Base-by-base conservation (phyloP, 2,329 filamentous ascomycete species). In the Aureobasidium sp. region DNA sequence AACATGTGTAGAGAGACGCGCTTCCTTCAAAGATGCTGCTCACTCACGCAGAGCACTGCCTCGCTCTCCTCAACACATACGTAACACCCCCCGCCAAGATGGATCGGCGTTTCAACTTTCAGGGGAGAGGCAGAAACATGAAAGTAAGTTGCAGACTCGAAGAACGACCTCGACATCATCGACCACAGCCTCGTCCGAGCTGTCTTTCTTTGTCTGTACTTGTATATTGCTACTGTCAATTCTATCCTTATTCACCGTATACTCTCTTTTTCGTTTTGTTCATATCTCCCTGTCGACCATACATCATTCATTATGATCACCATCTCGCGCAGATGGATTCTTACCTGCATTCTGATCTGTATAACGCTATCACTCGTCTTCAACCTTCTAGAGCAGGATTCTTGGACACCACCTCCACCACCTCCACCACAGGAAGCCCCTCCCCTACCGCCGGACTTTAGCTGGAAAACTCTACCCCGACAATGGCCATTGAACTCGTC, bases 401-500 rank as follows among this genome's bases (percentile, higher is more conserved):
- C 21, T 21, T 47, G 49, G 49, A 49, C 27, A 23, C 46, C 51
- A 17, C 43, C 37, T 46, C 21, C 55, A 21, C 21, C 61, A 55
- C 58, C 46, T 46, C 50, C 31, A 15, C 53, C 33, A 47, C 35
- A 31, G 31, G 42, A 37, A 33, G 29, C 27, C 4, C 33, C 31
- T 29, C 60, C 29, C 10, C 33, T 55, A 21, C 60, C 51, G 19
- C 46, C 53, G 5, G 49, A 55, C 47, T 71, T 72, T 63, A 64
- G 60, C 62, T 73, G 71, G 71, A 65, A 65, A 45, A 63, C 70
- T 49, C 53, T 72, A 4, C 64, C 64, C 15, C 64, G 65, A 40
- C 64, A 64, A 25, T 96, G 89, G 73, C 92, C 94, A 0, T 29
- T 57, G 19, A 75, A 96, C 2, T 82, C 85, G 62, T 84, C 86